Evolutionary conservation across 805 yeast genomes (phyloP), one percentile per base, ranked within the genome.

Genomic region (Metschnikowia gruessii): DNA sequence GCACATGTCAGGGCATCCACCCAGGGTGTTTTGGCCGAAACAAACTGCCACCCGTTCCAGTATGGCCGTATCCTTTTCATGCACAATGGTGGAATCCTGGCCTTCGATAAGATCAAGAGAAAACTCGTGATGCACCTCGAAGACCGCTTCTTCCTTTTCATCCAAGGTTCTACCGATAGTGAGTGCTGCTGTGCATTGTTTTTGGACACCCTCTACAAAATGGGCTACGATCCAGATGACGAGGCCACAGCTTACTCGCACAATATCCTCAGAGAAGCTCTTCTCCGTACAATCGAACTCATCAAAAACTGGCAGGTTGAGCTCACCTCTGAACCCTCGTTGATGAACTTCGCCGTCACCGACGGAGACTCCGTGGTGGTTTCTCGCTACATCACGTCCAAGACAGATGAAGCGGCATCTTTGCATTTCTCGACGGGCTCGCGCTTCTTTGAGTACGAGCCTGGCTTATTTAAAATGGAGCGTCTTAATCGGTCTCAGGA

Each of bases 1-100:
- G 99, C 95, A 2, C 99, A 94, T 65, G 97, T 94, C 1, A 68
- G 99, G 51, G 98, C 99, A 0, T 87, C 96, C 0, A 94, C 99
- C 0, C 88, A 95, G 52, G 99, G 99, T 39, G 95, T 87, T 1
- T 68, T 94, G 22, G 79, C 95, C 10, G 99, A 94, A 62, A 92
- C 97, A 0, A 94, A 94, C 65, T 94, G 99, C 66, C 99, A 94
- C 64, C 99, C 99, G 0, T 94, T 94, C 66, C 82, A 86, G 3
- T 90, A 81, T 62, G 92, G 91, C 51, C 82, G 82, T 42, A 70
- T 92, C 40, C 86, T 92, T 85, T 94, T 94, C 63, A 94, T 94
- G 99, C 99, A 94, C 66, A 94, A 94, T 66, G 99, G 99, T 26
- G 94, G 88, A 0, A 80, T 94, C 19, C 75, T 91, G 10, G 80